Evolutionary conservation across 106 monocot species (phyloP), one percentile per base, ranked within the genome.

Genomic region (Iris macrosiphon): DNA sequence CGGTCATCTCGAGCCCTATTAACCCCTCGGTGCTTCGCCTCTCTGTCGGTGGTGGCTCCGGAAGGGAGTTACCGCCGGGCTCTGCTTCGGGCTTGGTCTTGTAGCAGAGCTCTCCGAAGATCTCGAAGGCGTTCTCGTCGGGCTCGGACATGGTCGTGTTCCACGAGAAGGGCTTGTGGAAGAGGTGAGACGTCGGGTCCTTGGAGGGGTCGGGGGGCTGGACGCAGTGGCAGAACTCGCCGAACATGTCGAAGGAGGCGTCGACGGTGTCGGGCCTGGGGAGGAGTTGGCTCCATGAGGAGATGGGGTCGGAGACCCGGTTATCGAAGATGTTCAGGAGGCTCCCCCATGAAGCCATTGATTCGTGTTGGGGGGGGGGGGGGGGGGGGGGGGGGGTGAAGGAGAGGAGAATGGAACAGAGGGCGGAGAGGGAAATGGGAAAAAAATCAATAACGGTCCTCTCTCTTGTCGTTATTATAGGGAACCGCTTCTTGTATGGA

Each of bases 71-170:
- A n/a, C n/a, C n/a, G n/a, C n/a, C n/a, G n/a, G n/a, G n/a, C n/a
- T 35, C 40, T 12, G 30, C 21, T 31, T 57, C 13, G 7, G 49
- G 0, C 38, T 58, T 23, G 4, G 22, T 27, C 0, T 49, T 34
- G 58, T 58, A 54, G 43, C 45, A 58, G 43, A 73, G 66, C 54
- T 73, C 66, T 22, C 66, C 60, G 22, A 73, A 66, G 52, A 48
- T 43, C 31, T 66, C 66, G 29, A 60, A 23, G 55, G 67, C 30
- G 49, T 45, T 12, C 11, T 28, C 25, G 30, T 38, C 17, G 35
- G 57, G 10, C 0, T 46, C 62, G 1, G 62, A 0, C n/a, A 11
- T n/a, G 19, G 49, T 28, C 9, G 40, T 35, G 45, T 44, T 67
- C 67, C 67, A 67, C 7, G 53, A 34, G 4, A 44, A 53, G 26